These are phyloP conservation scores for Spinellus fusiger DNA, from an alignment of 192 early-diverging fungal genomes.

Conservation along the genomic window DNA sequence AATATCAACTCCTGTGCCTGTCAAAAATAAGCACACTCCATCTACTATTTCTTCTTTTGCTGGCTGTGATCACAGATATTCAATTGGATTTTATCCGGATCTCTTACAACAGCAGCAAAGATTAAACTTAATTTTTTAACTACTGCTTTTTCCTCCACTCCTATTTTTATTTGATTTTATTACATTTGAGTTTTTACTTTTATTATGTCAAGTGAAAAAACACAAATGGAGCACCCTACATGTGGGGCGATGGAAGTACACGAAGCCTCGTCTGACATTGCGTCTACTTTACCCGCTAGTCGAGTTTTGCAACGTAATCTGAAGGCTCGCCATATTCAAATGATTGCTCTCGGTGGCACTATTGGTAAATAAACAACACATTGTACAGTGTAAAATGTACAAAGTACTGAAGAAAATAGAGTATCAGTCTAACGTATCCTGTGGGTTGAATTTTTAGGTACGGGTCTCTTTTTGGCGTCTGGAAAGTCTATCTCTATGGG, in stretches of 20 bases:
- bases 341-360: constrained; percentile 26
- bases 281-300: neutral
- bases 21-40: no score
- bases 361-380: neutral
- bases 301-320: constrained; percentile 8
- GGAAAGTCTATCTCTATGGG: constrained; percentile 57
- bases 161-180: no score
- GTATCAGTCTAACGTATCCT: neutral
- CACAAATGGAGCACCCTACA: no score
- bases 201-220: no score
- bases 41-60: neutral
- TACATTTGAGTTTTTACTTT: no score
- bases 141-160: no score
- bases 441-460: constrained; percentile 28
- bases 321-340: constrained; percentile 28
- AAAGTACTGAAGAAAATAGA: neutral
- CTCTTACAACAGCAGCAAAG: constrained; percentile 17
- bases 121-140: neutral
- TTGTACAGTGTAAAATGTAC: neutral
- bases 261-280: neutral
- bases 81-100: constrained; percentile 14
- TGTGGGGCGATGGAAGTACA: no score
- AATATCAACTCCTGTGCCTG: no score
- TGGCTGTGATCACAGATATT: neutral
- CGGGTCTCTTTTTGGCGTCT: constrained; percentile 70